Base-by-base conservation (phyloP, 2,329 filamentous ascomycete genomes). In the Ilyonectria sp. region DNA sequence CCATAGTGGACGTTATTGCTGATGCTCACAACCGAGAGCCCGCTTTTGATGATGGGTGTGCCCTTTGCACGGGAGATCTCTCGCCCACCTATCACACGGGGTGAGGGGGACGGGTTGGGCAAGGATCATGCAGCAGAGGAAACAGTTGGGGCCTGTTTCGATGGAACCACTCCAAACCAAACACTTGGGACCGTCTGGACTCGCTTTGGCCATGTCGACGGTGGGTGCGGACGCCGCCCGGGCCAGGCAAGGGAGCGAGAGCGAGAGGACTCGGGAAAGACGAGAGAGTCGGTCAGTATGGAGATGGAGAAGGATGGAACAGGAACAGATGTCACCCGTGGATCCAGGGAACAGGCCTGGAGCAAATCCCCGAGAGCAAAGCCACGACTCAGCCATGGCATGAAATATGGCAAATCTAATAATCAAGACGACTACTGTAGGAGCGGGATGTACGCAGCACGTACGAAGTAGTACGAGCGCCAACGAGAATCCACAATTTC, bases 81-180 rank as follows among this genome's bases (percentile, higher is more conserved):
- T 68, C 73, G 65, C 73, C 73, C 73, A 75, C 73, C 73, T 75
- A 75, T 75, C 73, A 75, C 57, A 61, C 57, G 58, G 29, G 26
- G 37, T 52, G 53, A 35, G n/a, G 17, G 15, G 55, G 47, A 40
- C 58, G 53, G 63, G 63, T 58, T 52, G 56, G 58, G 44, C 63
- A 61, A 40, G 60, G 60, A 53, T 61, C 52, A 52, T 53, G 50
- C 53, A 57, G 33, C 33, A 58, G 55, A 55, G 53, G 63, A 59
- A 63, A 50, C 53, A 54, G 31, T 31, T 47, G 66, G 43, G 54
- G 59, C 47, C 62, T 65, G 76, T 78, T 79, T 79, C 73, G 72
- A 78, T 69, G 68, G 70, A 73, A 69, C 69, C 68, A 72, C 67
- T 73, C 75, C 74, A 77, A 79, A 79, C 73, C 66, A 78, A 79